Percentiles rank a stretch among this genome's conserved stretches.
phyloP scores from a whole-genome alignment of 192 early-diverging fungal species.

The Backusella sp. region DNA sequence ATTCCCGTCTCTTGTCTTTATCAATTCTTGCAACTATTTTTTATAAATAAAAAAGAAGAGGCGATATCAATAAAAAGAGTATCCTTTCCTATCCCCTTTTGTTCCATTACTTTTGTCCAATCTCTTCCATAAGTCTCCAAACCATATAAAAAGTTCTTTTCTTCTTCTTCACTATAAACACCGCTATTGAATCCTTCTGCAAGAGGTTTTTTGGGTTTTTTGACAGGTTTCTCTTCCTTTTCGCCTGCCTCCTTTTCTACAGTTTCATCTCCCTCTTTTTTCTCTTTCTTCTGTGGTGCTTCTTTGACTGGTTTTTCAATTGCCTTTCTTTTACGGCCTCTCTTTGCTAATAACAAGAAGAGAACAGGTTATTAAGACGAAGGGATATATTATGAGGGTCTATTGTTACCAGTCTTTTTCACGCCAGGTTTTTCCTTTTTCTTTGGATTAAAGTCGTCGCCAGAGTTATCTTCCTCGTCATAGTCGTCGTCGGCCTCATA shows the following conservation, averaged over 20 bases:
- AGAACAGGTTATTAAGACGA: not conserved
- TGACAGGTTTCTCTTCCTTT: slow-evolving; percentile 26
- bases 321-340: slow-evolving; percentile 26
- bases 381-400: too few relatives aligned
- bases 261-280: not conserved
- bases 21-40: slow-evolving; percentile 65
- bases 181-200: slow-evolving; percentile 61
- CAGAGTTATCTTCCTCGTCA: slow-evolving; percentile 50
- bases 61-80: not conserved
- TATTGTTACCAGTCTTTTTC: slow-evolving; percentile 22
- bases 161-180: slow-evolving; percentile 77
- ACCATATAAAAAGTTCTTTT: slow-evolving; percentile 70
- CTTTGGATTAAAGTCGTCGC: slow-evolving; percentile 49
- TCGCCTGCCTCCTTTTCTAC: not conserved
- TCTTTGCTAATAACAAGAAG: not conserved
- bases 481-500: slow-evolving; percentile 41
- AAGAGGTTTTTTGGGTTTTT: slow-evolving; percentile 46
- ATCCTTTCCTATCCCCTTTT: not conserved
- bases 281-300: not conserved
- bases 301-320: not conserved
- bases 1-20: slow-evolving; percentile 77
- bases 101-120: slow-evolving; percentile 67
- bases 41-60: not conserved
- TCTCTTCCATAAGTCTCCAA: slow-evolving; percentile 80
- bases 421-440: slow-evolving; percentile 44